Conservation (phyloP, 441 rosid species). For the Geranium incanum region DNA sequence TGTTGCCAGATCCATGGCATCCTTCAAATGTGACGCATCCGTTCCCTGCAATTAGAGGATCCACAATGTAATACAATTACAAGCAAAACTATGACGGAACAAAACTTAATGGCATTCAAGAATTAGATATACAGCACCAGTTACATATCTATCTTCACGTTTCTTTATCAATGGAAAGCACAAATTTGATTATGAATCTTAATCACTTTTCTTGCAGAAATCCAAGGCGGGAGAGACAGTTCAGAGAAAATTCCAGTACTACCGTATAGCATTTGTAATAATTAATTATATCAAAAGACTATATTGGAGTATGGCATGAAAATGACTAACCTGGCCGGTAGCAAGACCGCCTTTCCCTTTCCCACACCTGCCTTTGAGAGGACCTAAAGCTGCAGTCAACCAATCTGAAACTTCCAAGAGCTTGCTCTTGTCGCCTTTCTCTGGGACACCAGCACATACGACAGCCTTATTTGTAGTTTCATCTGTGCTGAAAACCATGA, state of each 20-base stretch:
- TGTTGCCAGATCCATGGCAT: slow-evolving; percentile 62
- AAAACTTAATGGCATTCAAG: no score
- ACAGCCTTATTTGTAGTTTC: slow-evolving; percentile 81
- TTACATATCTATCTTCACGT: no score
- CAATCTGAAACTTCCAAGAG: slow-evolving; percentile 84
- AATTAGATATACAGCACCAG: no score
- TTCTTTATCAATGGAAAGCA: no score
- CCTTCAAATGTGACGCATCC: slow-evolving; percentile 59
- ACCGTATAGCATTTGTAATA: no score
- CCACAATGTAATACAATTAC: neutral
- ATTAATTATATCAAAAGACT: no score
- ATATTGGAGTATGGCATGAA: no score
- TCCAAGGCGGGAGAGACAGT: no score
- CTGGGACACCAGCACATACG: slow-evolving; percentile 85
- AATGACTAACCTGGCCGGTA: slow-evolving; percentile 68
- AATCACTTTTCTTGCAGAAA: no score
- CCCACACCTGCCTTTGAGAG: slow-evolving; percentile 83
- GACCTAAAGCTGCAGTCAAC: slow-evolving; percentile 69
- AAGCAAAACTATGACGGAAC: neutral
- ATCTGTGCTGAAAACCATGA: slow-evolving; percentile 83
- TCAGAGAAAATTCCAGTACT: no score
- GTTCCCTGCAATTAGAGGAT: slow-evolving; percentile 55
- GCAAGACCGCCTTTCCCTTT: slow-evolving; percentile 93
- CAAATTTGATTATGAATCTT: no score
- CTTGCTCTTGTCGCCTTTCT: slow-evolving; percentile 47